A percentile compares a stretch with the other conserved stretches of the same genome.
These are phyloP conservation scores for Pulveroboletus sp. DNA, from an alignment of 768 basidiomycete genomes.

Conservation along the genomic window DNA sequence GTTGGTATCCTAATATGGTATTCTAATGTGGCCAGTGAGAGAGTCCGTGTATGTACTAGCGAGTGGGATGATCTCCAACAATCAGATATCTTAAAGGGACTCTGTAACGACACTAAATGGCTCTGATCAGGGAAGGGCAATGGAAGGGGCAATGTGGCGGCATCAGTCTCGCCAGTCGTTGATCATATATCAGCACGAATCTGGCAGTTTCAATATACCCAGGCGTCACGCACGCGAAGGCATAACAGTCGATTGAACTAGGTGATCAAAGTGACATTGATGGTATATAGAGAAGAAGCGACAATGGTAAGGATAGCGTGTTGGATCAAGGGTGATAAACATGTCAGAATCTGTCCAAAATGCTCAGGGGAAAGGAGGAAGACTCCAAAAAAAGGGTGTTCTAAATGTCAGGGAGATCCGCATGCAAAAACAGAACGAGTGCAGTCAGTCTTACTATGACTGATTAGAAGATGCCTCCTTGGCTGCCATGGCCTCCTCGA, in stretches of 20 bases:
- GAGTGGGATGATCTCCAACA: no score
- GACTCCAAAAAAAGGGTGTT: neutral
- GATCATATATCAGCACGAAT: no score
- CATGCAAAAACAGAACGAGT: neutral
- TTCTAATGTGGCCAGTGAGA: no score
- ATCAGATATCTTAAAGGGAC: no score
- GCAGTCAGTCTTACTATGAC: neutral
- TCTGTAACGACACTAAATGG: no score
- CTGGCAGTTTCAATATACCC: neutral
- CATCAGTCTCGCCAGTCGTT: no score
- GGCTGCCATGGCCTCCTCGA: conserved; percentile 45
- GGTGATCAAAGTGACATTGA: conserved; percentile 1
- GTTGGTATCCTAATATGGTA: no score
- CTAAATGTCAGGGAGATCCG: neutral
- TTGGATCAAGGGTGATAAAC: neutral
- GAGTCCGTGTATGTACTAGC: no score
- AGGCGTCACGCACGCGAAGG: neutral
- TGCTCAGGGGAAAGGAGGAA: neutral
- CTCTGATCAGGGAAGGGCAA: no score
- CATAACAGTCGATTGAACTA: conserved; percentile 3
- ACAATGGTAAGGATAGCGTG: neutral
- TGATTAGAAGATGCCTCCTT: conserved; percentile 7
- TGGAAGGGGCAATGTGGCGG: no score
- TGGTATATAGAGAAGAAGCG: neutral
- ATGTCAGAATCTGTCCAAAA: conserved; percentile 1